Evolutionary conservation across 345 rosid genomes (phyloP).

Genomic region (Excoecaria cochinchinensis): DNA sequence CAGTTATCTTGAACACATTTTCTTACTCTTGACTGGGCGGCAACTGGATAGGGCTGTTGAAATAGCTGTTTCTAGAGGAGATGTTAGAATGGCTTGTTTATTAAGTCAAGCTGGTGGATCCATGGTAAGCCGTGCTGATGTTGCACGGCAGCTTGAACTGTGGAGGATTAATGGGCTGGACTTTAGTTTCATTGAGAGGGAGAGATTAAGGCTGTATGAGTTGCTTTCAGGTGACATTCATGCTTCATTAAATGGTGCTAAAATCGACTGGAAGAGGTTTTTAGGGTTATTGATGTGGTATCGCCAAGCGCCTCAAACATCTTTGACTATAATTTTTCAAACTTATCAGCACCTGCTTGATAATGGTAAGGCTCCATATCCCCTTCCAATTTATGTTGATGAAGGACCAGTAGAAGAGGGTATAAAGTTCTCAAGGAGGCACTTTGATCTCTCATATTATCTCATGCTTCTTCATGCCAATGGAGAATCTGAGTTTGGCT

Average conservation of each 20-base stretch:
- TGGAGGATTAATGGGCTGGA: conserved; percentile 91
- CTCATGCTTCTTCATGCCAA: conserved; percentile 92
- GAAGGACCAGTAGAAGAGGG: conserved; percentile 67
- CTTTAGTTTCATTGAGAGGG: conserved; percentile 85
- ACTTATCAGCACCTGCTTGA: conserved; percentile 68
- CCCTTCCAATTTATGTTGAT: conserved; percentile 81
- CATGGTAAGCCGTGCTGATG: conserved; percentile 62
- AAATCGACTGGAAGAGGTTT: conserved; percentile 96
- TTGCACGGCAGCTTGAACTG: conserved; percentile 69
- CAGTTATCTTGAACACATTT: conserved; percentile 71
- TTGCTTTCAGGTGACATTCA: conserved; percentile 88
- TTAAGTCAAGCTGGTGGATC: conserved; percentile 97
- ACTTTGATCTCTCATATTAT: conserved; percentile 80
- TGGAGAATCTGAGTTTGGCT: conserved; percentile 54
- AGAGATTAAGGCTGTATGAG: conserved; percentile 73
- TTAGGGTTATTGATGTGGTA: conserved; percentile 96
- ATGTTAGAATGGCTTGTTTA: conserved; percentile 92
- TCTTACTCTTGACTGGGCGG: conserved; percentile 83
- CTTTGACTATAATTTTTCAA: conserved; percentile 64
- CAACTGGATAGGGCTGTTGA: conserved; percentile 85
- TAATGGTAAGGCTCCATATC: conserved; percentile 72
- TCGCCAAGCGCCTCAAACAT: conserved; percentile 61
- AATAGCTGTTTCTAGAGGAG: conserved; percentile 85
- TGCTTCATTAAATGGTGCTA: conserved; percentile 52
- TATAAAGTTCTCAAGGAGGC: conserved; percentile 38